phyloP scores from a whole-genome alignment of 2,329 filamentous ascomycete genomes.

The Aspergillus luchuensis region DNA sequence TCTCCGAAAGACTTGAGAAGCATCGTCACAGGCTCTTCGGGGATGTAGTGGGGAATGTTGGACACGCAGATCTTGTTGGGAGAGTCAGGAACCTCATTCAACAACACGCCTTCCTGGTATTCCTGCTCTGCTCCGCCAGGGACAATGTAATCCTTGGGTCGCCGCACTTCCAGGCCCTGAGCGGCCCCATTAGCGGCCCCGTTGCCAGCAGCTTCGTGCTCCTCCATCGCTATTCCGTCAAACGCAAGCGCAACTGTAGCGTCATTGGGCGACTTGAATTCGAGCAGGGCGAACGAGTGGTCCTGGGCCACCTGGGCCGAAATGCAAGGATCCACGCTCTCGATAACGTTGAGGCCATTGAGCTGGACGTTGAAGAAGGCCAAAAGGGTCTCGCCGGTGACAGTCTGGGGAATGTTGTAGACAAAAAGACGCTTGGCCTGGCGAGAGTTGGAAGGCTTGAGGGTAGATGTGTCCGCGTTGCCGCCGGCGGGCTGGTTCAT shows the following conservation, averaged over 20 bases:
- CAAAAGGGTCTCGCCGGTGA: slow-evolving; percentile 74
- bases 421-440: slow-evolving; percentile 91
- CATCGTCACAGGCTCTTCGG: slow-evolving; percentile 88
- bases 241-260: slow-evolving; percentile 88
- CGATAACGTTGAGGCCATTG: slow-evolving; percentile 91
- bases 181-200: slow-evolving; percentile 55
- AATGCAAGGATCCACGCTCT: slow-evolving; percentile 79
- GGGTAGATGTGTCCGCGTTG: slow-evolving; percentile 68
- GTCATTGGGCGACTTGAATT: slow-evolving; percentile 85
- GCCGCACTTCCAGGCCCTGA: slow-evolving; percentile 69
- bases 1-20: slow-evolving; percentile 88
- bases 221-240: slow-evolving; percentile 86
- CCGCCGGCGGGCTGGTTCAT: slow-evolving; percentile 84
- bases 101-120: slow-evolving; percentile 74
- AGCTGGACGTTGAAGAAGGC: slow-evolving; percentile 95
- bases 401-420: slow-evolving; percentile 73
- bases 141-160: slow-evolving; percentile 97
- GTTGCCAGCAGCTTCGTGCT: slow-evolving; percentile 55
- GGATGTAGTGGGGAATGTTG: slow-evolving; percentile 84
- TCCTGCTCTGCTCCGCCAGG: slow-evolving; percentile 74
- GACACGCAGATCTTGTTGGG: slow-evolving; percentile 93
- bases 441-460: slow-evolving; percentile 90
- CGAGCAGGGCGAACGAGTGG: slow-evolving; percentile 77
- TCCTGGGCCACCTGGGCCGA: slow-evolving; percentile 81
- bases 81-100: slow-evolving; percentile 82